Conservation (phyloP, 371 early-diverging fungal genomes). For the Dinochytrium kinnereticum region DNA sequence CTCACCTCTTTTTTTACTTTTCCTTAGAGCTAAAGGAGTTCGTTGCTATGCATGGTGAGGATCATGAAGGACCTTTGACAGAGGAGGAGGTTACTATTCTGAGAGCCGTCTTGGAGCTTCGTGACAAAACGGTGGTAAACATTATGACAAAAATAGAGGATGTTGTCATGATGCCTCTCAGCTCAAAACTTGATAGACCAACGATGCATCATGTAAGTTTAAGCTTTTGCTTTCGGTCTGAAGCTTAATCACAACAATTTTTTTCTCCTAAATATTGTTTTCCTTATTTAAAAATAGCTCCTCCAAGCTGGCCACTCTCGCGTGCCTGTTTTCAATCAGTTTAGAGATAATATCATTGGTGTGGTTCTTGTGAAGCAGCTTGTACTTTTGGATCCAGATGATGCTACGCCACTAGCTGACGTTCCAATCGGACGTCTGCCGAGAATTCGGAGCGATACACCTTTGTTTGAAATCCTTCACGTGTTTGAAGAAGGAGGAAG, state of each 20-base stretch:
- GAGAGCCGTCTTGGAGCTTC: conserved; percentile 86
- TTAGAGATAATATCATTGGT: conserved; percentile 78
- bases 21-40: conserved; percentile 82
- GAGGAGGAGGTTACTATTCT: conserved; percentile 93
- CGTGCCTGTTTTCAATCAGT: conserved; percentile 79
- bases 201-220: conserved; percentile 59
- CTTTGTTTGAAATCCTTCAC: conserved; percentile 88
- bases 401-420: conserved; percentile 70
- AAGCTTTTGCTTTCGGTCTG: conserved; percentile 1
- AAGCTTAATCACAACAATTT: no score
- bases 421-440: conserved; percentile 76
- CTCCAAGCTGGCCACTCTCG: conserved; percentile 86
- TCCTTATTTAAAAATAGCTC: conserved; percentile 53
- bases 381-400: conserved; percentile 78
- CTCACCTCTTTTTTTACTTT: no score
- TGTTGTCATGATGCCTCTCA: conserved; percentile 79
- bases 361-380: conserved; percentile 88
- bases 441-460: conserved; percentile 71
- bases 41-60: conserved; percentile 81
- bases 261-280: not conserved
- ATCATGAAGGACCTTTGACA: conserved; percentile 80
- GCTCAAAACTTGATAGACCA: conserved; percentile 68
- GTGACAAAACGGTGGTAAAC: conserved; percentile 79
- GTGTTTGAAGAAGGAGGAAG: conserved; percentile 90
- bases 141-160: conserved; percentile 89